Base-by-base conservation (phyloP, 169 alveolate genomes). In the Plasmodium chabaudi region DNA sequence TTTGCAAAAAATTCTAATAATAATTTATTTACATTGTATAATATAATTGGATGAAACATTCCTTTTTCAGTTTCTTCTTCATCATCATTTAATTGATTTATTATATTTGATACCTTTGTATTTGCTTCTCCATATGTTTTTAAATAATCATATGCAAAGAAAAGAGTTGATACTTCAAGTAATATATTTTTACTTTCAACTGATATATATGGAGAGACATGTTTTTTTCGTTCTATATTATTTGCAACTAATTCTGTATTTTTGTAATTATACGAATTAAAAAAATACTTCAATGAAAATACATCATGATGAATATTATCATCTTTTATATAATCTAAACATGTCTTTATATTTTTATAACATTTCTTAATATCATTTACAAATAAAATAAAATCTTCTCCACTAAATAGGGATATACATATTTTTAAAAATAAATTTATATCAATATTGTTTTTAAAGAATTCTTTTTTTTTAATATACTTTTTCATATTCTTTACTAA, bases 111-210 rank as follows among this genome's bases (percentile, higher is more conserved):
- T 1, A 34, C 7, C 1, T 34, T 34, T 4, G 7, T 4, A 34
- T 3, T 34, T 2, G n/a, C 0, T 4, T 17, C 5, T 1, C 42
- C 25, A 9, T 34, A 82, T 0, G 15, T 6, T 27, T 82, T 82
- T 27, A 82, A 55, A 55, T 82, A 82, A 17, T 82, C 90, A 47
- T 53, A 67, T 2, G 82, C 51, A 17, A 82, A 82, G 42, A 82
- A 82, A 9, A 67, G 60, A 17, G 72, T 12, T 9, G 90, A 65
- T 5, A 56, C 53, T 82, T 82, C 84, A 5, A 67, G 12, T 17
- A 82, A 21, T 5, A 82, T 67, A 42, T 82, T 82, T 53, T 67
- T 82, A 23, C 90, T 53, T 67, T 82, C 90, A 39, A 82, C 39
- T 23, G 82, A 82, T 9, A 67, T 56, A 39, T 53, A 82, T 17